Evolutionary conservation across 2,329 filamentous ascomycete species (phyloP), one percentile per base, ranked within the genome.

Genomic region (Alternaria incomplexa): DNA sequence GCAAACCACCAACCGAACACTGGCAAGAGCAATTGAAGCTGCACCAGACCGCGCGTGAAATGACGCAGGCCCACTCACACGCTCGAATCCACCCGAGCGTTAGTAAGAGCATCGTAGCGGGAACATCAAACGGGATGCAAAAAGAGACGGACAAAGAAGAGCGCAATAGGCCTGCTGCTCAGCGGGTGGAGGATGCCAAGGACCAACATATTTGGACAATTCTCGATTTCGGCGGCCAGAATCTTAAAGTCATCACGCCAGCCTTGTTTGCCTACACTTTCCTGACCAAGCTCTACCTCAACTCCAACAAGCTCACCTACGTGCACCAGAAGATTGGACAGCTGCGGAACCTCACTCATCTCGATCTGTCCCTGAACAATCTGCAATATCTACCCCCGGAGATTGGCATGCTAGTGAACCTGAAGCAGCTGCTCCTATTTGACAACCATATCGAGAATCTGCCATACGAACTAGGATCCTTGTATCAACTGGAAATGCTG

Each of bases 151-250:
- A 86, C 25, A 82, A 84, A 64, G 86, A 89, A 68, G 86, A 86
- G 69, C 83, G 90, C 72, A 90, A 90, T 72, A 84, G 91, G 58
- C 88, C 91, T 63, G 87, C 87, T 73, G 85, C 87, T 66, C 89
- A 89, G 73, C 70, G 79, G 45, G 77, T 74, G 25, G 76, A 76
- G n/a, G 74, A 79, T 48, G 73, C 59, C 12, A 75, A 81, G 61
- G 79, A 81, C 71, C 82, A 77, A 67, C 91, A 97, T 79, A 91
- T 94, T 74, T 98, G 96, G 96, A 89, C 93, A 79, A 93, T 94
- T 68, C 85, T 99, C 72, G 96, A 99, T 80, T 90, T 98, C 78
- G 96, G 94, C 72, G 96, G 96, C n/a, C 96, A 98, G 82, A 95
- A 95, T 20, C 84, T 99, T 52, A 91, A 93, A 70, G 92, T 93